Base-by-base conservation (phyloP, 306 rosid species). In the Malus asiatica region DNA sequence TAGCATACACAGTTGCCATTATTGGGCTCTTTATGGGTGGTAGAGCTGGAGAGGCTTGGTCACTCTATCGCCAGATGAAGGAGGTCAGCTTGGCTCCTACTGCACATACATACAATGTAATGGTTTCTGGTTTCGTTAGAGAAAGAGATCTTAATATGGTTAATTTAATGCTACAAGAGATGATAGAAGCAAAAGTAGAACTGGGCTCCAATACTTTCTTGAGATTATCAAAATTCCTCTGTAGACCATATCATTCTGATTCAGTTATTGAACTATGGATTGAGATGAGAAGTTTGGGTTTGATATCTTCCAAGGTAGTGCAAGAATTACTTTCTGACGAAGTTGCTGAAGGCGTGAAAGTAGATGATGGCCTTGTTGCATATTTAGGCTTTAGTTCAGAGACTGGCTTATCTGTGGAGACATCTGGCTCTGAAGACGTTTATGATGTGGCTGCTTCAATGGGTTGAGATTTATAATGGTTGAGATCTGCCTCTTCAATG, bases 251-350 rank as follows among this genome's bases (percentile, higher is more conserved):
- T 75, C 18, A 60, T 61, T 75, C 59, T 62, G 33, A 23, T 79
- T 76, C 80, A 32, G 29, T 48, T 69, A 46, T 72, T 66, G 51
- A 53, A 35, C 71, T 85, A 83, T 79, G 89, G 76, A 59, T 68
- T 83, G 82, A 84, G 86, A 87, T 87, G 90, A 77, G 79, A 71
- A 79, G 62, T 81, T 74, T 91, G 76, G 86, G 79, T 65, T 86
- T 89, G 72, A 67, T 89, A 77, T 81, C 93, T 66, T 66, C 76
- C 19, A 68, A 73, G 72, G 82, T 48, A 12, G 57, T 79, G 72
- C 68, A 70, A 61, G 42, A 40, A 1, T 55, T 66, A 68, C 65
- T 71, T 60, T 66, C 53, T 20, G 59, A 58, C 51, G 53, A 71
- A 58, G 80, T 74, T 40, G 25, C 57, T 16, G 52, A 67, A 76